These are phyloP conservation scores for Arthrobotrys entomopaga DNA, from an alignment of 2,329 filamentous ascomycete species.

Conservation along the genomic window DNA sequence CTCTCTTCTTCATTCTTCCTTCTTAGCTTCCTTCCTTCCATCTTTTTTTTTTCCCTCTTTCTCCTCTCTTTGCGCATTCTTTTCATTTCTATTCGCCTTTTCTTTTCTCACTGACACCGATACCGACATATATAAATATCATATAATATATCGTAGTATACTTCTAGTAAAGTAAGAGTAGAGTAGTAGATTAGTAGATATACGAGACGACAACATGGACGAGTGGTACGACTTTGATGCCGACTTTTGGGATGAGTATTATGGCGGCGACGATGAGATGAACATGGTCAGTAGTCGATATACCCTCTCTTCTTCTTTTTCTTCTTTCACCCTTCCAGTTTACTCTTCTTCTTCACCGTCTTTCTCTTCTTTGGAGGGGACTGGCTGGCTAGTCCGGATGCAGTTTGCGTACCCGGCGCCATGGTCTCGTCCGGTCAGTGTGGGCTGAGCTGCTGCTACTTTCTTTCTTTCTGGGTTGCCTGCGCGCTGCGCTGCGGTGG, in stretches of 20 bases:
- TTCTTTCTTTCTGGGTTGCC: no score
- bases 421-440: background rate
- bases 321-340: background rate
- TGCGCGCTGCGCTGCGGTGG: background rate
- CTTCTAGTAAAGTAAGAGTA: background rate
- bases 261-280: slow-evolving; percentile 39
- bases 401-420: background rate
- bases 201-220: slow-evolving; percentile 16
- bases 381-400: slow-evolving; percentile 1
- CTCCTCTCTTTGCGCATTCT: slow-evolving; percentile 9
- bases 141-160: background rate
- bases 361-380: no score
- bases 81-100: slow-evolving; percentile 1
- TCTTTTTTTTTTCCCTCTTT: background rate
- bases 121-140: background rate
- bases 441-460: background rate
- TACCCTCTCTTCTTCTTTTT: no score
- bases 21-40: background rate
- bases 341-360: background rate
- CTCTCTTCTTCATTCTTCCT: background rate
- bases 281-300: slow-evolving; percentile 32
- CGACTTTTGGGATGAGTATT: slow-evolving; percentile 51
- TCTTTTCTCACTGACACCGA: background rate
- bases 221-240: slow-evolving; percentile 52
- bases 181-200: no score